Evolutionary conservation across 1,284 basidiomycete genomes (phyloP).

Genomic region (Sporisorium iseilematis-ciliati): DNA sequence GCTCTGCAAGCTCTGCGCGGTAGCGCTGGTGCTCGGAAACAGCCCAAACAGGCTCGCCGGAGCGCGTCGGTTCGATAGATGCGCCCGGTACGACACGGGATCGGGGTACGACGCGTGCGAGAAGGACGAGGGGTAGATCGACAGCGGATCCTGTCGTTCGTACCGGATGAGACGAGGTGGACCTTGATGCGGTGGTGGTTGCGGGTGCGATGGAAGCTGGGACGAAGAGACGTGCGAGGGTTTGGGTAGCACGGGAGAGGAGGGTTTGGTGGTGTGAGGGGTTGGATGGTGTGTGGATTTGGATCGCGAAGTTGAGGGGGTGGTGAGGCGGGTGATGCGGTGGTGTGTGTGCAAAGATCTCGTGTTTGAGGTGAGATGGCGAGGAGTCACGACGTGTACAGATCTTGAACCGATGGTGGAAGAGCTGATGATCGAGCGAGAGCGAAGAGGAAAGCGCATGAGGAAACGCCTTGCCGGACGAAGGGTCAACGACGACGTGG

Average conservation of each 20-base stretch:
- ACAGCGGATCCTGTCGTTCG: conserved; percentile 24
- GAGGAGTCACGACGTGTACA: not conserved
- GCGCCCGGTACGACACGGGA: conserved; percentile 34
- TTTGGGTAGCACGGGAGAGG: conserved; percentile 51
- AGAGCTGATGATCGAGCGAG: conserved; percentile 16
- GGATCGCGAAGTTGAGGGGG: conserved; percentile 6
- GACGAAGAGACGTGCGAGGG: conserved; percentile 38
- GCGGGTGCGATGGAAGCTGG: conserved; percentile 37
- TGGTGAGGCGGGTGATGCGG: not conserved
- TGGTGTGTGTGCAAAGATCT: conserved; percentile 1
- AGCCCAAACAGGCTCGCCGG: conserved; percentile 50
- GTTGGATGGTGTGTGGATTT: conserved; percentile 43
- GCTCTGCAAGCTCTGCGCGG: conserved; percentile 31
- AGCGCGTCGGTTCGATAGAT: conserved; percentile 42
- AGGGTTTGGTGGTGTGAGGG: conserved; percentile 14
- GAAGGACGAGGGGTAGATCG: conserved; percentile 40
- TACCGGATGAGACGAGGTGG: conserved; percentile 51
- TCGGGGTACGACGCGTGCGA: conserved; percentile 47
- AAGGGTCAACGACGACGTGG: not conserved
- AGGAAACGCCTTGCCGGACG: not conserved
- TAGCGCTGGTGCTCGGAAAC: conserved; percentile 39
- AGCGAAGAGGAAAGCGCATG: conserved; percentile 32
- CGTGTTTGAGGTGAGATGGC: not conserved
- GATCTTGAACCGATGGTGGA: not conserved
- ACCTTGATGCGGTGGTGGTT: conserved; percentile 41